Conservation (phyloP, 306 rosid genomes). For the Gillenia trifoliata region DNA sequence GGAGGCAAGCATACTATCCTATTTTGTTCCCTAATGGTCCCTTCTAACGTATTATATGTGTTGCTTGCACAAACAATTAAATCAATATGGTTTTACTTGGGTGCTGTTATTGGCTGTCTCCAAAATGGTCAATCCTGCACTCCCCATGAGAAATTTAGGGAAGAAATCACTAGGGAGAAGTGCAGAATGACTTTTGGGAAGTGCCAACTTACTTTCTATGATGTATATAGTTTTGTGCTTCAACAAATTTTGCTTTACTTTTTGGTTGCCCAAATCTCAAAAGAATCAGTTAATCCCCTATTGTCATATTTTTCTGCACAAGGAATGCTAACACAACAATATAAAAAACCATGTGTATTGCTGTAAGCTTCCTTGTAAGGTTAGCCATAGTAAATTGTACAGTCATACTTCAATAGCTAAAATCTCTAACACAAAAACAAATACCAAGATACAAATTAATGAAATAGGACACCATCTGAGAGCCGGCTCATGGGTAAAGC, state of each 20-base stretch:
- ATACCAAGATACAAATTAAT: not conserved
- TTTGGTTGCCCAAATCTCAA: not conserved
- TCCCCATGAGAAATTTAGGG: not conserved
- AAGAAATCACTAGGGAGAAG: not conserved
- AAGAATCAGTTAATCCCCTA: not conserved
- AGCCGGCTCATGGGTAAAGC: not conserved
- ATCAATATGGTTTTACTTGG: not conserved
- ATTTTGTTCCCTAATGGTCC: not conserved
- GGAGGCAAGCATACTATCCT: not conserved
- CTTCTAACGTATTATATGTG: not conserved
- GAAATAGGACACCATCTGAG: not conserved
- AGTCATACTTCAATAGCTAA: not conserved
- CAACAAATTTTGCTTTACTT: not conserved
- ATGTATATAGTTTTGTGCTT: not conserved
- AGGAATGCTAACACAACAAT: not conserved
- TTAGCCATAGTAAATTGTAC: not conserved
- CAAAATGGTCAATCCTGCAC: not conserved
- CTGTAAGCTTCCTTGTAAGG: not conserved
- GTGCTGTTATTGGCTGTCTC: too few species aligned
- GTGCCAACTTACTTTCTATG: not conserved
- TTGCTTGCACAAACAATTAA: not conserved
- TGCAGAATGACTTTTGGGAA: too few species aligned
- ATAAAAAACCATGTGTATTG: not conserved
- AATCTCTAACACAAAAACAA: not conserved
- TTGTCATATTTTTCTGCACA: not conserved